phyloP scores from a whole-genome alignment of 2,329 filamentous ascomycete genomes.

The Thielaviopsis ethacetica region DNA sequence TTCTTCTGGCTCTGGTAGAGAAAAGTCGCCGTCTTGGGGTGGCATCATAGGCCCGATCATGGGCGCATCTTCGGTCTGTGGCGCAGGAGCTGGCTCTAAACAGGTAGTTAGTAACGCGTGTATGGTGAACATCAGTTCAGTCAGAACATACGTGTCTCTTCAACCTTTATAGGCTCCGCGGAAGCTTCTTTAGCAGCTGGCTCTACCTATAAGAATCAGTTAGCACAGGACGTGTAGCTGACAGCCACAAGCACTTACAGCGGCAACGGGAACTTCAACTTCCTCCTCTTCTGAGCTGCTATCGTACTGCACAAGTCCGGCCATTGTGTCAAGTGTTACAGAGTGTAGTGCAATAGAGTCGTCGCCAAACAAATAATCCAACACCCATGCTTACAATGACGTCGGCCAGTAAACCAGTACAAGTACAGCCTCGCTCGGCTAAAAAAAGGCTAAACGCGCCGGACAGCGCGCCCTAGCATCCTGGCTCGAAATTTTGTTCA shows the following conservation, averaged over 20 bases:
- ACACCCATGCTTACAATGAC: neutral
- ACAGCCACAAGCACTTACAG: neutral
- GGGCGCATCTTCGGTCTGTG: neutral
- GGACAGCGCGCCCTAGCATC: neutral
- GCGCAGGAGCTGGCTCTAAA: neutral
- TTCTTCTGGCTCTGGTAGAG: conserved; percentile 12
- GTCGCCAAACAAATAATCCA: neutral
- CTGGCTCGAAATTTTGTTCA: neutral
- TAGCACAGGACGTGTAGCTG: neutral
- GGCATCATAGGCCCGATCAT: conserved; percentile 12
- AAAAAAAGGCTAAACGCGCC: neutral
- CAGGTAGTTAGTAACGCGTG: neutral
- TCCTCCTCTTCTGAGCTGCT: conserved; percentile 36
- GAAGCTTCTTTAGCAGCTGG: neutral
- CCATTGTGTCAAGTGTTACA: conserved; percentile 18
- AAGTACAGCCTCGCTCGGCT: neutral
- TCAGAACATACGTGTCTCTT: neutral
- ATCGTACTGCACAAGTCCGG: conserved; percentile 31
- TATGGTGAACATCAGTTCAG: neutral
- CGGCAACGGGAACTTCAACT: conserved; percentile 4
- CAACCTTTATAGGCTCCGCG: neutral
- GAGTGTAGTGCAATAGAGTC: neutral
- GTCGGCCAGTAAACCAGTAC: neutral
- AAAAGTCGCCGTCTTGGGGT: conserved; percentile 5
- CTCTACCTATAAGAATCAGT: neutral